phyloP scores from a whole-genome alignment of 768 basidiomycete species.

The Lyophyllum atratum region DNA sequence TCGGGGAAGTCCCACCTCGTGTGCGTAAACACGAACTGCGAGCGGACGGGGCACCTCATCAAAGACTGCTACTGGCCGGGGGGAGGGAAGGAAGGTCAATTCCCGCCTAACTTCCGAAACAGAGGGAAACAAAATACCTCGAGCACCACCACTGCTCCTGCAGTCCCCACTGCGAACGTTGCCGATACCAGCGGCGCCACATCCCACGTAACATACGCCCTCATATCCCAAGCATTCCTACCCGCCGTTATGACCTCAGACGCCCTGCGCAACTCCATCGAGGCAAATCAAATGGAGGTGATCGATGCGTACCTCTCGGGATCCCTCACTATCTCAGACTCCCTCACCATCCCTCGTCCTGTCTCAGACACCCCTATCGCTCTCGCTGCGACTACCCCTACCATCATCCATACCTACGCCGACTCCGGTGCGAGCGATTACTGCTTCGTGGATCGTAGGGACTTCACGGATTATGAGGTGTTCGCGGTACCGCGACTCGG shows the following conservation, averaged over 20 bases:
- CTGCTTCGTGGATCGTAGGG: conserved; percentile 1
- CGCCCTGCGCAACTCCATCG: no score
- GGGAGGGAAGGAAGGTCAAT: conserved; percentile 3
- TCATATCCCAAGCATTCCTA: background rate
- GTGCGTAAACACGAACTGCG: conserved; percentile 2
- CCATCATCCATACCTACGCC: background rate
- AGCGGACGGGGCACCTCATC: background rate
- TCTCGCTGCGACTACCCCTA: no score
- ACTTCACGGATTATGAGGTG: background rate
- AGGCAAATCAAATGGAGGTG: no score
- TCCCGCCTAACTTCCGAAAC: background rate
- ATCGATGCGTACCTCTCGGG: no score
- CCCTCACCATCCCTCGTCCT: no score
- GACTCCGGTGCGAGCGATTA: conserved; percentile 6
- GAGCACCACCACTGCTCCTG: background rate
- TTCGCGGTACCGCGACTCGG: background rate
- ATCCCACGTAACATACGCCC: conserved; percentile 7
- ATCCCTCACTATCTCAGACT: no score
- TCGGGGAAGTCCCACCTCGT: background rate
- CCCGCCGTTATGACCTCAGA: no score
- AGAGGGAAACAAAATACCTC: background rate
- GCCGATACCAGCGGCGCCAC: background rate
- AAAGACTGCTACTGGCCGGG: conserved; percentile 10
- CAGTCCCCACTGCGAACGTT: background rate
- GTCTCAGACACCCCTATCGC: no score